phyloP scores from a whole-genome alignment of 2,329 filamentous ascomycete genomes.

The Aureobasidium leucospermi region DNA sequence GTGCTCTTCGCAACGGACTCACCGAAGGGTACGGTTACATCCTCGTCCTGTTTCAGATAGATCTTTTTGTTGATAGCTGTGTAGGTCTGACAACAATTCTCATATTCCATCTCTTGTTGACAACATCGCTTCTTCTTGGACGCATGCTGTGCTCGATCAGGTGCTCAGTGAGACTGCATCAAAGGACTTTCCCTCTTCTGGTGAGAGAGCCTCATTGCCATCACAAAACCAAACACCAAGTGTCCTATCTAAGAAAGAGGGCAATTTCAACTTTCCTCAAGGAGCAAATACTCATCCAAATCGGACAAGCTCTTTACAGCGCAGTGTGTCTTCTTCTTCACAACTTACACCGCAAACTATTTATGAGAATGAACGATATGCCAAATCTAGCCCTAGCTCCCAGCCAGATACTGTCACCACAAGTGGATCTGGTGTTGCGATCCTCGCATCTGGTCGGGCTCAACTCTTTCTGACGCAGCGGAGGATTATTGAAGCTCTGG shows the following conservation, averaged over 20 bases:
- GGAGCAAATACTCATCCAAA: conserved; percentile 17
- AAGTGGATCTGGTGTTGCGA: conserved; percentile 52
- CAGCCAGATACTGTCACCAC: background rate
- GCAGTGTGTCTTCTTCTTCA: background rate
- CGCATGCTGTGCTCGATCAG: conserved; percentile 68
- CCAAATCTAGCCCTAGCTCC: conserved; percentile 3
- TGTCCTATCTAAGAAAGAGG: conserved; percentile 4
- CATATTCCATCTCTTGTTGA: conserved; percentile 46
- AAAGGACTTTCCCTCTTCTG: conserved; percentile 57
- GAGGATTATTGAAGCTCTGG: conserved; percentile 68
- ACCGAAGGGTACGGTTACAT: conserved; percentile 48
- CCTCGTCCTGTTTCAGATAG: background rate
- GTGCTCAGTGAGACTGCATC: conserved; percentile 69
- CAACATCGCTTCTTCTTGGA: conserved; percentile 70
- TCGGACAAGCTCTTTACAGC: conserved; percentile 14
- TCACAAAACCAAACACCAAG: background rate
- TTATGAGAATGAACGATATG: conserved; percentile 8
- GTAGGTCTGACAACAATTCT: conserved; percentile 27
- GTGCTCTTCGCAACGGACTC: conserved; percentile 73
- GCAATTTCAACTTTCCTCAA: conserved; percentile 17
- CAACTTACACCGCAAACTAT: conserved; percentile 5
- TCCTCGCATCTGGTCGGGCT: conserved; percentile 73
- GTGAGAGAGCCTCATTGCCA: background rate
- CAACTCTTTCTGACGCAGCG: conserved; percentile 75
- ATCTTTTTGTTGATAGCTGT: conserved; percentile 19